Evolutionary conservation across 2,329 filamentous ascomycete species (phyloP).

Genomic region (Penicillium janthinellum): DNA sequence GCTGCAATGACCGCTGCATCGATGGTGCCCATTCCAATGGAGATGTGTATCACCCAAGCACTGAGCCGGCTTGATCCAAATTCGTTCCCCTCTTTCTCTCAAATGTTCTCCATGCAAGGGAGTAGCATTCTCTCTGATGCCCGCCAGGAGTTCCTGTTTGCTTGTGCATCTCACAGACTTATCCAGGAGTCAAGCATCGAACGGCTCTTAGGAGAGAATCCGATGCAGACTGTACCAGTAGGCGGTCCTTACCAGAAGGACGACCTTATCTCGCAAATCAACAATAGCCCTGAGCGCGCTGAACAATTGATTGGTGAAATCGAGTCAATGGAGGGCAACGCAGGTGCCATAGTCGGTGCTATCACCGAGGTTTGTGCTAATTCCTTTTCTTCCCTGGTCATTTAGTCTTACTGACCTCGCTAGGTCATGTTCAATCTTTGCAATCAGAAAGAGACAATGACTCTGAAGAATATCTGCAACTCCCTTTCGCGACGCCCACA

Average conservation of each 20-base stretch:
- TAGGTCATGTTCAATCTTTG: conserved; percentile 59
- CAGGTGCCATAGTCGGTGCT: conserved; percentile 79
- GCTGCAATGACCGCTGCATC: conserved; percentile 59
- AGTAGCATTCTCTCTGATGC: conserved; percentile 66
- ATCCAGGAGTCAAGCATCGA: conserved; percentile 77
- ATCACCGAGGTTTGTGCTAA: conserved; percentile 63
- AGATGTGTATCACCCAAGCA: conserved; percentile 67
- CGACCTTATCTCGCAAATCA: conserved; percentile 74
- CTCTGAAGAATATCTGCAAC: conserved; percentile 63
- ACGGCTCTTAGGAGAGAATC: conserved; percentile 78
- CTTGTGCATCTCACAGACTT: conserved; percentile 85
- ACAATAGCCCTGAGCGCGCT: conserved; percentile 72
- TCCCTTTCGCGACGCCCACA: conserved; percentile 58
- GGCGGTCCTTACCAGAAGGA: conserved; percentile 77
- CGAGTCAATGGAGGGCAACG: conserved; percentile 89
- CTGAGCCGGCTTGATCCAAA: conserved; percentile 64
- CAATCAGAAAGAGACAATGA: conserved; percentile 63
- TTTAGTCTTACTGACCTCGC: not conserved
- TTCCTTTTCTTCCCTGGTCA: not conserved
- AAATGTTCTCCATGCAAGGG: conserved; percentile 62
- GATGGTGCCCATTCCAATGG: conserved; percentile 61
- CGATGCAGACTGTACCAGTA: conserved; percentile 74
- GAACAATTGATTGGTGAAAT: conserved; percentile 78
- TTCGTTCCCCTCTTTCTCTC: conserved; percentile 65
- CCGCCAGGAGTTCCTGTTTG: conserved; percentile 81